These are phyloP conservation scores for Antrodiella citrinella DNA, from an alignment of 768 basidiomycete species.

Conservation along the genomic window DNA sequence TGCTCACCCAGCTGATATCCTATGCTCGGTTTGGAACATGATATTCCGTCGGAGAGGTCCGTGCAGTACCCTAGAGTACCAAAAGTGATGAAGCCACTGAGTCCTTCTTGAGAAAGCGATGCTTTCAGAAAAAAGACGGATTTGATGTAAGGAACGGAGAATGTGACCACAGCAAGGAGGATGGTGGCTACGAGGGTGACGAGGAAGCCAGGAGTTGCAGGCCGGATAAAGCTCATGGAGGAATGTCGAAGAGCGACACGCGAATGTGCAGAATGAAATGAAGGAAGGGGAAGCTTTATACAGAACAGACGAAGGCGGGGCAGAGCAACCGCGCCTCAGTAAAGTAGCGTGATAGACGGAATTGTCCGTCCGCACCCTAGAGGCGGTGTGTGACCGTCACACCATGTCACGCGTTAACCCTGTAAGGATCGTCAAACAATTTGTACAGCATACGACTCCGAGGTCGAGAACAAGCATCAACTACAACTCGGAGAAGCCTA, in stretches of 20 bases:
- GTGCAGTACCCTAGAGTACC: constrained; percentile 90
- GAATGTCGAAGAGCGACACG: not conserved
- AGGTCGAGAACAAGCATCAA: not conserved
- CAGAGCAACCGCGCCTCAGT: constrained; percentile 1
- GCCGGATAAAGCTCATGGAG: constrained; percentile 58
- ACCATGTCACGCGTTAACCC: too few relatives aligned
- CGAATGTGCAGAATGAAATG: not conserved
- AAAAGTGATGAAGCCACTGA: constrained; percentile 64
- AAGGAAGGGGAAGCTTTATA: constrained; percentile 3
- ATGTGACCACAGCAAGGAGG: constrained; percentile 79
- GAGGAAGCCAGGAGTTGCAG: constrained; percentile 86
- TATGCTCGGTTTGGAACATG: constrained; percentile 70
- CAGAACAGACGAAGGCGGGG: not conserved
- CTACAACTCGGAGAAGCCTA: not conserved
- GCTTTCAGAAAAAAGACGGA: constrained; percentile 86
- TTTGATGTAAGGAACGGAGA: constrained; percentile 87
- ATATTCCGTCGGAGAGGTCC: constrained; percentile 18
- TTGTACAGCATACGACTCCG: too few relatives aligned
- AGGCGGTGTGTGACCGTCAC: too few relatives aligned
- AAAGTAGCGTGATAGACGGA: too few relatives aligned
- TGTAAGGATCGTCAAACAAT: too few relatives aligned
- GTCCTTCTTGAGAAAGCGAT: constrained; percentile 35
- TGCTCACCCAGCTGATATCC: constrained; percentile 83
- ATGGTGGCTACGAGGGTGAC: constrained; percentile 72
- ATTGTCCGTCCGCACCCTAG: too few relatives aligned